Evolutionary conservation across 257 asterid genomes (phyloP), one percentile per base, ranked within the genome.

Genomic region (Solanum chilense): DNA sequence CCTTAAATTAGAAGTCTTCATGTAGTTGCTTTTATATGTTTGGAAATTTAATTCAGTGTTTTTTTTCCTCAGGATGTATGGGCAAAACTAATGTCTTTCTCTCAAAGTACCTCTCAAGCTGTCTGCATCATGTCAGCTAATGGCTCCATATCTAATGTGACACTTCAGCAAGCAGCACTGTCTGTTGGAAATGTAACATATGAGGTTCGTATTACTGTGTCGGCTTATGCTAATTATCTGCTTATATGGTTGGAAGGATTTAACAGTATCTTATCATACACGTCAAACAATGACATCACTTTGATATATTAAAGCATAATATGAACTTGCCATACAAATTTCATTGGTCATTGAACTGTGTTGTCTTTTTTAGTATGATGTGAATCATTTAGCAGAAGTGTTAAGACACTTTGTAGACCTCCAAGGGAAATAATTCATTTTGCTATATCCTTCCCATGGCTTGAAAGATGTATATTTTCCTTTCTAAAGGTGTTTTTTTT

Each of bases 71-170:
- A 87, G 89, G 89, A 87, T 83, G 83, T 87, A 25, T 60, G 71
- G 83, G 89, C 77, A 39, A 70, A 82, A 82, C 47, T 87, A 56
- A 87, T 83, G 87, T 82, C 87, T 16, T 83, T 87, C 49, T 83
- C 87, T 71, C 89, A 87, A 9, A 87, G 69, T 52, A 47, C 42
- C 47, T 64, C 86, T 31, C 86, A 83, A 70, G 89, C 89, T 12
- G 45, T 87, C 76, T 82, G 87, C 83, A 52, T 87, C 37, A n/a
- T 83, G 84, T 83, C 89, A n/a, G 89, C 87, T 82, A 82, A 52
- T 83, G 89, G 89, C 66, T 45, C 84, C 87, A 82, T 87, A 82
- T 69, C 89, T 39, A 87, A 82, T 69, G 87, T 83, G 47, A 49
- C 84, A 52, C 87, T 87, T 69, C 77, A 68, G 9, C 89, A 87